Conservation (phyloP, 768 basidiomycete genomes). For the Amanita pseudoporphyria region DNA sequence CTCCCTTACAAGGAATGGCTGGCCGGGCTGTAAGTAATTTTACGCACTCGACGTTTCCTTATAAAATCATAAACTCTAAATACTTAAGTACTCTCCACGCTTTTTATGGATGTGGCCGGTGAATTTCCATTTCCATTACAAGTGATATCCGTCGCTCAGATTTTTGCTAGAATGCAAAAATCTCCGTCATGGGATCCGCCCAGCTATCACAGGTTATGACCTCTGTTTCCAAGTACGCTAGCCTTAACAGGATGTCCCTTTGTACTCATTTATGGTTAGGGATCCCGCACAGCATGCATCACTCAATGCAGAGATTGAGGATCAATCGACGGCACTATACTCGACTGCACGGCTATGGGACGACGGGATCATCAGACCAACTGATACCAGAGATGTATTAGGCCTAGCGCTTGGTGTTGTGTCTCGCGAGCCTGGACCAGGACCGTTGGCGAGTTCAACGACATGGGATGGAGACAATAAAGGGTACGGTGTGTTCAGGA, state of each 20-base stretch:
- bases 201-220: conserved; percentile 93
- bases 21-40: conserved; percentile 71
- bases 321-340: conserved; percentile 80
- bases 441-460: conserved; percentile 20
- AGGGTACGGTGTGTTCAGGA: conserved; percentile 87
- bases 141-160: conserved; percentile 7
- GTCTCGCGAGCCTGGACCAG: conserved; percentile 27
- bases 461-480: conserved; percentile 66
- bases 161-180: conserved; percentile 66
- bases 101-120: conserved; percentile 99
- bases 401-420: conserved; percentile 85
- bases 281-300: conserved; percentile 71
- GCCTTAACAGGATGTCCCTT: conserved; percentile 1
- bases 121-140: conserved; percentile 20
- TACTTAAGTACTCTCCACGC: conserved; percentile 75
- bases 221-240: conserved; percentile 66
- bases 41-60: not conserved
- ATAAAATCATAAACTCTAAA: not conserved
- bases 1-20: conserved; percentile 61
- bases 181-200: conserved; percentile 92
- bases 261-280: conserved; percentile 25
- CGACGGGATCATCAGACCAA: conserved; percentile 83
- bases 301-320: conserved; percentile 76
- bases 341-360: conserved; percentile 94
- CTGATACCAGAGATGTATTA: conserved; percentile 81